Base-by-base conservation (phyloP, 192 early-diverging fungal species). In the Backusella tuberculispora region DNA sequence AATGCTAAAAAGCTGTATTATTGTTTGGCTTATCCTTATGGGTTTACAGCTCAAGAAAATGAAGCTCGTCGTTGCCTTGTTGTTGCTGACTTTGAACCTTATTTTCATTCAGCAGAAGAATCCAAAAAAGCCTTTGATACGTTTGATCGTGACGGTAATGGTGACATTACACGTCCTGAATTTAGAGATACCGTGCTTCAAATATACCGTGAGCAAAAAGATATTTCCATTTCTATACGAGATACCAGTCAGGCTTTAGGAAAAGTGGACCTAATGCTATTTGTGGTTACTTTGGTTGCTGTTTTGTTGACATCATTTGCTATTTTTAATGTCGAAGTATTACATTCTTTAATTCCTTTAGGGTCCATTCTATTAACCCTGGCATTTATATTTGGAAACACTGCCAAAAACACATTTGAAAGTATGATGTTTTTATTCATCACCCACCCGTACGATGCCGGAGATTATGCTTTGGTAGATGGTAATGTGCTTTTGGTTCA, bases 81-180 rank as follows among this genome's bases (percentile, higher is more conserved):
- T 0, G 83, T 93, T 0, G 85, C 88, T 19, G 90, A 93, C 70
- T 93, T 95, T 80, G 78, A 84, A 64, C 90, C 90, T 3, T 95
- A 89, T 71, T 97, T 94, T 74, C 83, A 89, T 9, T 88, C 83
- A 40, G 82, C 90, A 56, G 85, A 89, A 13, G 89, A 90, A 15
- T 92, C 94, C 7, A 84, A 89, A 48, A 89, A 89, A 73, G 96
- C 95, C 21, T 97, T 97, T 85, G 85, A 81, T 13, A 82, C 94
- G 40, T 95, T 97, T 80, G 96, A 97, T 83, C 90, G 90, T 79
- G 94, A 97, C 80, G 87, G 87, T 24, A 94, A 95, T 75, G 94
- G 95, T 66, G 93, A 94, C 69, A 84, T 97, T 37, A 92, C 90
- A 64, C 87, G 89, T 47, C 81, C 84, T 42, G 96, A 97, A 83